phyloP scores from a whole-genome alignment of 176 grass and related monocot genomes.

The Tillandsia fasciculata region DNA sequence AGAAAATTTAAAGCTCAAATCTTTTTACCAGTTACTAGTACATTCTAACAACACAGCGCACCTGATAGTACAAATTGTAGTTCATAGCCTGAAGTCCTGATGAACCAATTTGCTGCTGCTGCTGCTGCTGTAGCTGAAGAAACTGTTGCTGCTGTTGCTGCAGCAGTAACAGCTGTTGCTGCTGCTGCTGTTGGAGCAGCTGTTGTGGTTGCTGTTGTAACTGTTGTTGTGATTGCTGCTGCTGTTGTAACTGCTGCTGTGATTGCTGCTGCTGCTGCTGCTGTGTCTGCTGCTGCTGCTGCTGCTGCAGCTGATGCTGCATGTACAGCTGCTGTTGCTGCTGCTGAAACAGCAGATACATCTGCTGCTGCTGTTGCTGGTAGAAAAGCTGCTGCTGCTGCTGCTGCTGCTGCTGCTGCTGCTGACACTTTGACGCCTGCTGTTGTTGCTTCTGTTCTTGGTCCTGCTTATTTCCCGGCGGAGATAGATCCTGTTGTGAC shows the following conservation, averaged over 20 bases:
- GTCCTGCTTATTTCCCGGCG: background rate
- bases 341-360: constrained; percentile 60
- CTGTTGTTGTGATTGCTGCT: constrained; percentile 25
- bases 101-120: constrained; percentile 32
- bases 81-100: constrained; percentile 32
- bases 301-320: constrained; percentile 10
- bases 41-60: constrained; percentile 8
- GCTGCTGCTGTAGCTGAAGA: constrained; percentile 28
- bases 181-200: constrained; percentile 42
- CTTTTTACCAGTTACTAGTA: background rate
- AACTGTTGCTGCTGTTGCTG: constrained; percentile 45
- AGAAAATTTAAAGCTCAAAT: background rate
- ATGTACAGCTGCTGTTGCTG: constrained; percentile 42
- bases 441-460: constrained; percentile 54
- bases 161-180: constrained; percentile 41
- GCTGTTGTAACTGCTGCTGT: constrained; percentile 33
- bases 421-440: constrained; percentile 30
- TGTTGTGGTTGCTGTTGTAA: constrained; percentile 41
- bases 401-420: constrained; percentile 45
- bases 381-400: constrained; percentile 47
- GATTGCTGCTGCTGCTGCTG: constrained; percentile 25
- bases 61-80: constrained; percentile 31
- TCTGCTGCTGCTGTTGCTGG: constrained; percentile 56
- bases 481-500: background rate
- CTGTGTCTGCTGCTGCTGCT: background rate